Conservation (phyloP, 495 filamentous ascomycete genomes). For the Echria macrotheca region DNA sequence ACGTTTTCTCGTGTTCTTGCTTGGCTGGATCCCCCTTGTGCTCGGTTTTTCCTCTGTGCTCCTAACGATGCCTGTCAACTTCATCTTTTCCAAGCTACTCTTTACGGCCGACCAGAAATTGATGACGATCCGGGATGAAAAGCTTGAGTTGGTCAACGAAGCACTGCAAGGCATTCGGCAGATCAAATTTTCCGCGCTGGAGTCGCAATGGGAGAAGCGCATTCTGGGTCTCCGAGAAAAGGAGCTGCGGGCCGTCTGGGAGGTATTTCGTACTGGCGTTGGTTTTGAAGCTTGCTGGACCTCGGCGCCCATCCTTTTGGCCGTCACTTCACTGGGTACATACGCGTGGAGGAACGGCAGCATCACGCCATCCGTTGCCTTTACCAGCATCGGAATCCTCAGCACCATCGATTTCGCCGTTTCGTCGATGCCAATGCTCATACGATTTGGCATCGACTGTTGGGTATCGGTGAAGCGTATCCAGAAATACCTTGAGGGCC, state of each 20-base stretch:
- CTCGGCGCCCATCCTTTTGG: constrained; percentile 59
- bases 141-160: constrained; percentile 68
- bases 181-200: constrained; percentile 75
- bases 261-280: constrained; percentile 50
- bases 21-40: constrained; percentile 62
- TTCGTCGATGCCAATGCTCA: constrained; percentile 62
- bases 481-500: constrained; percentile 60
- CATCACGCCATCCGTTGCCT: constrained; percentile 65
- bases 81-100: constrained; percentile 58
- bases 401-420: constrained; percentile 60
- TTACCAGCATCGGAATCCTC: constrained; percentile 68
- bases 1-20: constrained; percentile 55
- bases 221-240: constrained; percentile 54
- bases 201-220: constrained; percentile 63
- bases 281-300: constrained; percentile 61
- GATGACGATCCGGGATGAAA: constrained; percentile 70
- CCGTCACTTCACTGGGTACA: constrained; percentile 56
- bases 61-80: constrained; percentile 58
- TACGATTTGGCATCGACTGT: constrained; percentile 58
- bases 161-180: constrained; percentile 73
- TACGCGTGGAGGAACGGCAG: constrained; percentile 57
- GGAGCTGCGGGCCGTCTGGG: constrained; percentile 59
- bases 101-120: constrained; percentile 55
- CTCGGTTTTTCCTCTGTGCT: constrained; percentile 56
- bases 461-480: constrained; percentile 65